phyloP scores from a whole-genome alignment of 495 filamentous ascomycete species.

The Sordaria brevicollis region DNA sequence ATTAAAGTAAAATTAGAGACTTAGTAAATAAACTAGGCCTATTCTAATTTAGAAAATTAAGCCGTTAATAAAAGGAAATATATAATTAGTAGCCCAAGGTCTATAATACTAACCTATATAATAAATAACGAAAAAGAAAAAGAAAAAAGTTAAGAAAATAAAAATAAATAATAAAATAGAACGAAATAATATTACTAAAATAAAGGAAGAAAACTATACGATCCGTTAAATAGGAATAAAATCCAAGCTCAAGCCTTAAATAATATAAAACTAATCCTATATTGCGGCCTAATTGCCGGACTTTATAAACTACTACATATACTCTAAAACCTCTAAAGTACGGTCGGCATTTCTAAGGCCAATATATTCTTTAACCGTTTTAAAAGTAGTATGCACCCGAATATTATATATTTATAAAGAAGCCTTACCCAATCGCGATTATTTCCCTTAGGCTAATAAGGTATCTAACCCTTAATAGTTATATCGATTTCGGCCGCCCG shows the following conservation, averaged over 20 bases:
- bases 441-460: conserved; percentile 57
- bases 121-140: no score
- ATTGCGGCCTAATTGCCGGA: conserved; percentile 54
- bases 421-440: conserved; percentile 63
- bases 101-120: no score
- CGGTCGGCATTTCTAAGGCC: conserved; percentile 71
- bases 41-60: no score
- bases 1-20: no score
- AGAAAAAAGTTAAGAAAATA: no score
- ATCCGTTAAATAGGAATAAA: conserved; percentile 54
- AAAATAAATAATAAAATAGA: no score
- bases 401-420: conserved; percentile 81
- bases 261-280: conserved; percentile 89
- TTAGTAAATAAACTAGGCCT: no score
- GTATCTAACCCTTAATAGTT: conserved; percentile 65
- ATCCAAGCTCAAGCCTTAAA: conserved; percentile 64
- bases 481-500: conserved; percentile 67
- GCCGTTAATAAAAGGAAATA: no score
- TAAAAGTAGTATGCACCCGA: conserved; percentile 57
- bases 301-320: conserved; percentile 77
- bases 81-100: no score
- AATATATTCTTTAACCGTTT: conserved; percentile 62
- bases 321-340: conserved; percentile 61
- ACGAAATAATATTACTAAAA: no score
- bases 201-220: no score